Percentiles rank a stretch among this genome's conserved stretches.
phyloP scores from a whole-genome alignment of 768 basidiomycete genomes.

The Wakefieldia striispora region DNA sequence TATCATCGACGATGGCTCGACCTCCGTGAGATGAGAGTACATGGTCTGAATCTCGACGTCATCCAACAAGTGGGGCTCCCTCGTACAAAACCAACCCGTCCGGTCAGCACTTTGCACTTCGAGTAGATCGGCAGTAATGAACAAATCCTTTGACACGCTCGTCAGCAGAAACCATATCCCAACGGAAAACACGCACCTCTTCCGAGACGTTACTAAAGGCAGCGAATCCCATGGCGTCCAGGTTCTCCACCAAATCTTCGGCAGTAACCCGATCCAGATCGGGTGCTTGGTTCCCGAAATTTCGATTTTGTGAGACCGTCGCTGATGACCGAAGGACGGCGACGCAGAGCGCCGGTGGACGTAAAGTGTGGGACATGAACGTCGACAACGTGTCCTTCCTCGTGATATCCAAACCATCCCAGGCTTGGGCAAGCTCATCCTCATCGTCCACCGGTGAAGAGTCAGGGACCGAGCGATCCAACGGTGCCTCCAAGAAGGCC shows the following conservation, averaged over 20 bases:
- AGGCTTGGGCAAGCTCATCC: slow-evolving; percentile 44
- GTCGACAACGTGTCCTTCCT: slow-evolving; percentile 40
- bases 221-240: slow-evolving; percentile 75
- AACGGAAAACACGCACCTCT: slow-evolving; percentile 48
- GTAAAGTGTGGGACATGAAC: slow-evolving; percentile 57
- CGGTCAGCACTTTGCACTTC: slow-evolving; percentile 80
- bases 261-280: slow-evolving; percentile 62
- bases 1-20: slow-evolving; percentile 70
- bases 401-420: slow-evolving; percentile 43
- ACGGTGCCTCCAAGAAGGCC: slow-evolving; percentile 55
- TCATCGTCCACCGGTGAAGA: slow-evolving; percentile 34
- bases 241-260: slow-evolving; percentile 71
- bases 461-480: slow-evolving; percentile 52
- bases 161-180: slow-evolving; percentile 6
- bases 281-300: slow-evolving; percentile 46
- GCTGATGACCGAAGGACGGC: slow-evolving; percentile 24
- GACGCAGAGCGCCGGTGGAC: slow-evolving; percentile 44
- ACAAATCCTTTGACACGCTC: slow-evolving; percentile 56
- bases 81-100: slow-evolving; percentile 68
- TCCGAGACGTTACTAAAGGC: slow-evolving; percentile 75
- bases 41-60: slow-evolving; percentile 77
- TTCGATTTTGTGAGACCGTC: slow-evolving; percentile 7
- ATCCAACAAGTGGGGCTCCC: slow-evolving; percentile 57
- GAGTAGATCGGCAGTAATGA: slow-evolving; percentile 71
- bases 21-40: slow-evolving; percentile 67